Evolutionary conservation across 371 early-diverging fungal genomes (phyloP), one percentile per base, ranked within the genome.

Genomic region (Parasitella parasitica): DNA sequence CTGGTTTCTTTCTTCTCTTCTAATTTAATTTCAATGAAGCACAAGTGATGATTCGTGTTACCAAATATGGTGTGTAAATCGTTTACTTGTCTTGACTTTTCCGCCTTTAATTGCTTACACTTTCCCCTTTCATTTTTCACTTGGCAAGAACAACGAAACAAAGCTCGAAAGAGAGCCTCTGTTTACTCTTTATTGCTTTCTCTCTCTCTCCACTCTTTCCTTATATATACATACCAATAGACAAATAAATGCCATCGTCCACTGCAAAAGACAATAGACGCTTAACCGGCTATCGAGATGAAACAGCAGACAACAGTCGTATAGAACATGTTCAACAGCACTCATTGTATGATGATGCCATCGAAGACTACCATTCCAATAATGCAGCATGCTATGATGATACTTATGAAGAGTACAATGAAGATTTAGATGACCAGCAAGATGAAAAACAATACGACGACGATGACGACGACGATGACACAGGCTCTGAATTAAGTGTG

Each of bases 401-500:
- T 27, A 59, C 61, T 2, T 73, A 77, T 50, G 79, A 78, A 34
- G 75, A 77, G 20, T 71, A 71, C 30, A 67, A 74, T 55, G 68
- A 71, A 5, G 69, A 73, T 20, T 59, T 70, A 6, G 76, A 77
- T 26, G 65, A 77, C 15, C 75, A 77, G 11, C 86, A 87, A 8
- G 27, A 68, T 52, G 22, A 64, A 55, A 24, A 51, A 57, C 32
- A 46, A 58, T 11, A 26, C 16, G 16, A 43, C 32, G 62, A 71
- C 4, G 69, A 76, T 6, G 67, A 73, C 2, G 81, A 82, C 6
- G 86, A 88, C 27, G 83, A 81, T 18, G 81, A 81, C 52, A 70
- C 69, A 4, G 72, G 79, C 5, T 87, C 89, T 7, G 73, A 81
- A 11, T 67, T 86, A 11, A 85, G 86, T 54, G 75, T 87, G 56